A percentile compares a stretch with the other conserved stretches of the same genome.
Evolutionary conservation across 257 asterid species (phyloP).

Genomic region (Gentiana straminea): DNA sequence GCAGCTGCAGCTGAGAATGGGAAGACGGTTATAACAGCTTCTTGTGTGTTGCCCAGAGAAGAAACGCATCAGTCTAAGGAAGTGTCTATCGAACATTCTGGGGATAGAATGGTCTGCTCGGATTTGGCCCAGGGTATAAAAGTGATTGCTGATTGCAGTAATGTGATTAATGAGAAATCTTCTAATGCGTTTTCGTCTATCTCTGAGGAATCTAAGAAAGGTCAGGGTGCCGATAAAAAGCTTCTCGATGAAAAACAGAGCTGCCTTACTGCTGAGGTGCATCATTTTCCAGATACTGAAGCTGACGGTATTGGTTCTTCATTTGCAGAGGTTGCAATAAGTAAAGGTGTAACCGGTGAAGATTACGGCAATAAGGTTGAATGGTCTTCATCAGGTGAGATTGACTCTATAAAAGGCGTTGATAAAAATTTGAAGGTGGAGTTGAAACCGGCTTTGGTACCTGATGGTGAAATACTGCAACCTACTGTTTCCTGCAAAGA

Average conservation of each 20-base stretch:
- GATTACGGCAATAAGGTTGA: conserved; percentile 19
- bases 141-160: conserved; percentile 13
- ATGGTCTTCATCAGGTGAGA: conserved; percentile 12
- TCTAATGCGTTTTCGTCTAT: conserved; percentile 15
- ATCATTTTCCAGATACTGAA: conserved; percentile 16
- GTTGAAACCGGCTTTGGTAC: conserved; percentile 14
- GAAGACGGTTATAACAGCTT: conserved; percentile 21
- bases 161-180: conserved; percentile 23
- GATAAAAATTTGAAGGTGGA: conserved; percentile 17
- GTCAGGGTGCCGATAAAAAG: conserved; percentile 19
- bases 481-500: conserved; percentile 12
- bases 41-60: conserved; percentile 24
- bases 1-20: conserved; percentile 24
- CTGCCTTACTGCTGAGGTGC: conserved; percentile 9
- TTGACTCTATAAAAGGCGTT: conserved; percentile 11
- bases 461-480: conserved; percentile 13
- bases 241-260: conserved; percentile 18
- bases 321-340: conserved; percentile 13
- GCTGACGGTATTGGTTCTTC: conserved; percentile 9
- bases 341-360: conserved; percentile 8
- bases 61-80: conserved; percentile 17
- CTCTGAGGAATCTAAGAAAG: conserved; percentile 13
- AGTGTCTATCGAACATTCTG: conserved; percentile 13
- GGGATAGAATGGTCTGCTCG: conserved; percentile 19
- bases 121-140: conserved; percentile 26